phyloP scores from a whole-genome alignment of 106 monocot species.

The Dendrobium catenatum region DNA sequence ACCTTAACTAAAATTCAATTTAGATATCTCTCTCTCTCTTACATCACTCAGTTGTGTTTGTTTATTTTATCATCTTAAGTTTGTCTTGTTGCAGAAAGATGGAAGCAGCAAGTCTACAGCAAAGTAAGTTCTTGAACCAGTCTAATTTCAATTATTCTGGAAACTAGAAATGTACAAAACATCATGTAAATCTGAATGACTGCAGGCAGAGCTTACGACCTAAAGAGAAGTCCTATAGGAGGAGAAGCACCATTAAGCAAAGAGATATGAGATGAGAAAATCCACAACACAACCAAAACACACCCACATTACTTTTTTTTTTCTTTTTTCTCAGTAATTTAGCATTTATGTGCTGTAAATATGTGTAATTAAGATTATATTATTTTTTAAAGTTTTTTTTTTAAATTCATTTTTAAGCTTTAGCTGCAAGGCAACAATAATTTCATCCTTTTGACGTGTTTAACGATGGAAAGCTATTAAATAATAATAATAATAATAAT shows the following conservation, averaged over 20 bases:
- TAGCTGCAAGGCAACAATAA: no score
- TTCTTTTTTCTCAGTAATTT: not conserved
- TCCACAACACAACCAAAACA: not conserved
- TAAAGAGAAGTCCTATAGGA: not conserved
- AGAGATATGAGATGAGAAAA: not conserved
- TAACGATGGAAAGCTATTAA: no score
- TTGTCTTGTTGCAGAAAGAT: not conserved
- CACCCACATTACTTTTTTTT: not conserved
- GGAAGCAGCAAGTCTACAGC: not conserved
- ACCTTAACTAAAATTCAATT: no score
- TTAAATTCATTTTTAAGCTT: no score
- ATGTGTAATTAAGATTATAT: not conserved
- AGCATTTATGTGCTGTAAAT: not conserved
- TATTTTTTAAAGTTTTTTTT: not conserved
- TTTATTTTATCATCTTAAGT: not conserved
- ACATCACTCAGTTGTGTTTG: not conserved
- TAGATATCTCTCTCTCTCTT: not conserved
- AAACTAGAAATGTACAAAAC: not conserved
- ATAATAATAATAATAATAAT: no score
- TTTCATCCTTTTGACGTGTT: no score
- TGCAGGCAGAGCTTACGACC: not conserved
- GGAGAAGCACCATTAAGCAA: constrained; percentile 1
- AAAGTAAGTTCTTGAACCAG: not conserved
- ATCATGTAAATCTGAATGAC: not conserved
- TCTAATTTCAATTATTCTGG: not conserved